A percentile compares a stretch with the other conserved stretches of the same genome.
Evolutionary conservation across 495 filamentous ascomycete species (phyloP).

Genomic region (Lasiosphaeria hispida): DNA sequence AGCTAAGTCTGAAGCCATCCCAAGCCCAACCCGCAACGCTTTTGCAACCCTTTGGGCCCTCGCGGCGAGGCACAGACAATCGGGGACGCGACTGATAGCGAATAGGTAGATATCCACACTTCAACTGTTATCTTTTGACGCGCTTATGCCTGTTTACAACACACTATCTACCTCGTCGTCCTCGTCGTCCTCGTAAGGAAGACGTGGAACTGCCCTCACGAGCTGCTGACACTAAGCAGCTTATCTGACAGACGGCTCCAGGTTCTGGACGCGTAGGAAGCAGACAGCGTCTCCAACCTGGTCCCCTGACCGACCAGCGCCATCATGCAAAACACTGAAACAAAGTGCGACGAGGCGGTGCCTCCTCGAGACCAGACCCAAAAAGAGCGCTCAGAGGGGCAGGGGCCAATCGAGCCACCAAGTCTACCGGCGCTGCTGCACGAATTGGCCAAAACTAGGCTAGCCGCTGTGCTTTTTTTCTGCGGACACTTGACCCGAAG

Average conservation of each 20-base stretch:
- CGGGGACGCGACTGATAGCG: no score
- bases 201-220: neutral
- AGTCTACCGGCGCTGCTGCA: conserved; percentile 7
- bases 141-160: no score
- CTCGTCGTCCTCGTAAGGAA: no score
- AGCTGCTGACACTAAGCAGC: neutral
- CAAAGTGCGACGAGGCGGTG: conserved; percentile 20
- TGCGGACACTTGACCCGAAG: conserved; percentile 11
- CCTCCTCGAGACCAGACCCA: neutral
- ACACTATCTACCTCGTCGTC: no score
- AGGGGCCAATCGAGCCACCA: conserved; percentile 10
- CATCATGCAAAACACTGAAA: conserved; percentile 24
- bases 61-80: no score
- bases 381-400: neutral
- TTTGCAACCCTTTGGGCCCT: neutral
- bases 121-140: no score
- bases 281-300: neutral
- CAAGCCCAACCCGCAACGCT: conserved; percentile 5
- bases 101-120: no score
- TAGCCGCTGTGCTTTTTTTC: neutral
- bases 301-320: neutral
- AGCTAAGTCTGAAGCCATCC: conserved; percentile 5
- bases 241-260: neutral
- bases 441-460: conserved; percentile 14
- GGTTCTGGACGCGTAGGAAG: neutral